Base-by-base conservation (phyloP, 139 green algal species). In the Coccomyxa sp. region DNA sequence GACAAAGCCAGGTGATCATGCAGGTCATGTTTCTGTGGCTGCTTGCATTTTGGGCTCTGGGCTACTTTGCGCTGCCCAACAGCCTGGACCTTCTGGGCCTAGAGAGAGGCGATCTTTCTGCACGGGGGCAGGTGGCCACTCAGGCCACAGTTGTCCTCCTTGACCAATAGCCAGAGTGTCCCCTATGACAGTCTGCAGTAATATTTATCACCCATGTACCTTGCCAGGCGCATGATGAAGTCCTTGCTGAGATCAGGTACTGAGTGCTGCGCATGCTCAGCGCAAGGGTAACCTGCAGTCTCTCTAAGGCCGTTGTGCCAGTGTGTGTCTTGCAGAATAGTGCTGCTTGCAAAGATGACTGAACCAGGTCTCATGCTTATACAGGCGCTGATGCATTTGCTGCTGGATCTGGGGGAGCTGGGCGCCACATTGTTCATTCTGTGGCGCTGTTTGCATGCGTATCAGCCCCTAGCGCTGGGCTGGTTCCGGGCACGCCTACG, bases 11-110 rank as follows among this genome's bases (percentile, higher is more conserved):
- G n/a, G n/a, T 58, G 16, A 75, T 75, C 22, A 31, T 85, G 39
- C 84, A 92, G 78, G 88, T 98, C 12, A 96, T 98, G 91, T 81
- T 87, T 33, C 44, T 96, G 3, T 98, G 94, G 94, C 84, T 97
- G 55, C 39, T 92, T 9, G 86, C 87, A 12, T 98, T 97, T 83
- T 88, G 90, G 70, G 38, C 92, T 5, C 85, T 95, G 6, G 93
- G 91, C 50, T 89, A 93, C 72, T 83, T 88, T 31, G 55, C 86
- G 0, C 83, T 98, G 34, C 94, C 94, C 0, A 24, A 88, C 5
- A 75, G 85, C 14, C 83, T 94, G 34, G 69, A 80, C 12, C 50
- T 87, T 39, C 27, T 91, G 4, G 93, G 93, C 14, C 58, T 93
- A 24, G 82, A 92, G 39, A 75, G 83, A 8, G 71, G 69, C 8